Base-by-base conservation (phyloP, 164 flowering plant genomes). In the Protea cynaroides region DNA sequence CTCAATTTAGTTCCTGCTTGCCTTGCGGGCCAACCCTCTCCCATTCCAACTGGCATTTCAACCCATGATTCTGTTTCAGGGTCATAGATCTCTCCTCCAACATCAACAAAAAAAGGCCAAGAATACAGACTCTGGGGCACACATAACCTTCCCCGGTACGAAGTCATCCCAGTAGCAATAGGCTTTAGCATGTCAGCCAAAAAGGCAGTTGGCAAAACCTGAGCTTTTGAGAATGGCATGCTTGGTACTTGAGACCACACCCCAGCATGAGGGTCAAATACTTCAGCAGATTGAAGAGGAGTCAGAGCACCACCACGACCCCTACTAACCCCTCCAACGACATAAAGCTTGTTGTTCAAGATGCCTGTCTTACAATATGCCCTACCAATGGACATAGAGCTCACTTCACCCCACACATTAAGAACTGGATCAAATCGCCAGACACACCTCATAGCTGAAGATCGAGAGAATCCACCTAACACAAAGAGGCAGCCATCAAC, bases 1-100 rank as follows among this genome's bases (percentile, higher is more conserved):
- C 98, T 88, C 69, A 89, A 71, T 66, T 92, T 92, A 1, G 96
- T 85, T 14, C 90, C 93, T 8, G 98, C 98, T 63, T 92, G 96
- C 79, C 78, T 81, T 13, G 95, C 98, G 56, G 98, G 98, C 98
- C 98, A 92, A 62, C 96, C 96, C 69, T 92, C 95, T 51, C 96
- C 98, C 98, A 90, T 92, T 25, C 98, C 98, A 50, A 36, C 67
- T 25, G 98, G 96, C 98, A 92, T 92, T 69, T 92, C 98, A 40
- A 59, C 64, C 98, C 98, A 92, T 52, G 83, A 74, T 69, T 85
- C 77, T 25, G 82, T 72, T 52, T 80, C 86, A 17, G 98, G 96
- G 76, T 92, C 95, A 69, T 78, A 90, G 29, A 87, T 75, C 73
- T 90, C 96, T 13, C 96, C 96, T 15, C 96, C 98, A 66, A 83